phyloP scores from a whole-genome alignment of 371 early-diverging fungal genomes.

The Mortierella sp. region DNA sequence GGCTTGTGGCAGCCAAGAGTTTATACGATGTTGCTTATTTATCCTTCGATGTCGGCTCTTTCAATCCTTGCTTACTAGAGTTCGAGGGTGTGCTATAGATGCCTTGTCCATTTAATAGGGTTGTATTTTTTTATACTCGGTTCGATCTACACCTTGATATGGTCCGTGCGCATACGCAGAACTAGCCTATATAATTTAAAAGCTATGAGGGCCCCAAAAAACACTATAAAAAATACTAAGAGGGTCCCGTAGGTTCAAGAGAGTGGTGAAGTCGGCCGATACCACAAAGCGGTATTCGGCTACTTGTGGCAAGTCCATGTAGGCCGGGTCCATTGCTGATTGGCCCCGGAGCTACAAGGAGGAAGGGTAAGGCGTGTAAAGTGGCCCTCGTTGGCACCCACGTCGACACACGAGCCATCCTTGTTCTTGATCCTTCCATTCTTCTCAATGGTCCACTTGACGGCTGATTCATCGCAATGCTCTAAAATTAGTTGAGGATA shows the following conservation, averaged over 20 bases:
- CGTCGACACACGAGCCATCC: conserved; percentile 2
- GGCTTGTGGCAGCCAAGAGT: no score
- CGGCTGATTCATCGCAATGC: background rate
- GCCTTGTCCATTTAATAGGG: no score
- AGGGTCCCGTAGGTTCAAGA: background rate
- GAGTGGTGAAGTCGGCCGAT: background rate
- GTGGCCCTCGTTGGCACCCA: background rate
- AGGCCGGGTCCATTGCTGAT: conserved; percentile 1
- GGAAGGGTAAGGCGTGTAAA: conserved; percentile 6
- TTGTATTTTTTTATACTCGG: no score
- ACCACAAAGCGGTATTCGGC: background rate
- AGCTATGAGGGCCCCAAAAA: background rate
- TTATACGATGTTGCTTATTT: no score
- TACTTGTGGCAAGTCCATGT: conserved; percentile 1
- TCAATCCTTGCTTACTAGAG: no score
- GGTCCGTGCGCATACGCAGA: no score
- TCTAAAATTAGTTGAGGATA: conserved; percentile 6
- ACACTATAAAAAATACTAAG: background rate
- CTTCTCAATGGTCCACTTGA: conserved; percentile 10
- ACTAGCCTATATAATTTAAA: no score
- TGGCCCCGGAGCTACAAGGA: conserved; percentile 2
- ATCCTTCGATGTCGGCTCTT: no score
- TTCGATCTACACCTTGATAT: no score
- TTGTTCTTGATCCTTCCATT: conserved; percentile 3
- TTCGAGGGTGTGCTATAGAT: no score